phyloP scores from a whole-genome alignment of 176 grass and related monocot species.

The Juncus effusus region DNA sequence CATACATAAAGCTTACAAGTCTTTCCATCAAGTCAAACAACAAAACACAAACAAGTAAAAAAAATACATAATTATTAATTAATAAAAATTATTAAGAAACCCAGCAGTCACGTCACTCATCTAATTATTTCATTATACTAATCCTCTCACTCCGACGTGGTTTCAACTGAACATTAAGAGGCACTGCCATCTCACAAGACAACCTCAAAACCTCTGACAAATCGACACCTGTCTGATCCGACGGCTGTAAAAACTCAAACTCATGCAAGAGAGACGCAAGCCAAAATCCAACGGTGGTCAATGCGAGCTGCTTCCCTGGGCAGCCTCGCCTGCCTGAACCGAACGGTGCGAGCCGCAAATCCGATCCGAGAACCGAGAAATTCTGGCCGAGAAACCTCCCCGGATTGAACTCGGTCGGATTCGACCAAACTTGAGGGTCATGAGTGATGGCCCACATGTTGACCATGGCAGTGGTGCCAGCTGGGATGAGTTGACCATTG shows the following conservation, averaged over 20 bases:
- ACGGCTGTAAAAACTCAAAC: conserved; percentile 35
- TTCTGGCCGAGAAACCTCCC: conserved; percentile 35
- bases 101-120: too few species aligned
- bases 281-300: conserved; percentile 76
- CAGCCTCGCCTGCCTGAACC: conserved; percentile 68
- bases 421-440: conserved; percentile 51
- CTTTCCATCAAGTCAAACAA: too few species aligned
- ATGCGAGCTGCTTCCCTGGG: conserved; percentile 75
- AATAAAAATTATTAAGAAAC: background rate
- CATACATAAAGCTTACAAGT: too few species aligned
- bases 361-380: conserved; percentile 45
- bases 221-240: conserved; percentile 18
- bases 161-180: conserved; percentile 38
- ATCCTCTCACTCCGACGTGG: background rate
- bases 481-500: conserved; percentile 47
- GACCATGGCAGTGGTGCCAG: conserved; percentile 86
- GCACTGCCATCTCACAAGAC: conserved; percentile 80
- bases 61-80: background rate
- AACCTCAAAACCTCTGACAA: conserved; percentile 70
- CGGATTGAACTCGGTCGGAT: conserved; percentile 50
- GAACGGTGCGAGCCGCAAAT: conserved; percentile 75
- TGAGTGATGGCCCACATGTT: conserved; percentile 99
- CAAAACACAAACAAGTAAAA: background rate
- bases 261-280: conserved; percentile 72
- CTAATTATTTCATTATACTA: too few species aligned